phyloP scores from a whole-genome alignment of 768 basidiomycete species.

The Daedaleopsis nitida region DNA sequence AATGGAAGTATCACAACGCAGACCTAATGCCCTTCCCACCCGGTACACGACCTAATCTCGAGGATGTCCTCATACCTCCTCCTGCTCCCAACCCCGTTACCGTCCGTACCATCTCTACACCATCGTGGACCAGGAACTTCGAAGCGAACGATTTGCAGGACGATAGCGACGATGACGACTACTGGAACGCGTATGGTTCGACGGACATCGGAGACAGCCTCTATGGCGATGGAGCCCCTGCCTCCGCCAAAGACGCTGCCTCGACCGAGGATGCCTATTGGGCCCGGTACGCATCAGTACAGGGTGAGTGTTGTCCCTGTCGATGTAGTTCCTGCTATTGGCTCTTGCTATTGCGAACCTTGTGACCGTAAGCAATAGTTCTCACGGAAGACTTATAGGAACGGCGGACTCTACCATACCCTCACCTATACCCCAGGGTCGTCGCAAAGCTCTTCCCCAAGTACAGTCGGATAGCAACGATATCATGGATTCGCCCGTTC shows the following conservation, averaged over 20 bases:
- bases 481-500: conserved; percentile 25
- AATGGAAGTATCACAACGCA: conserved; percentile 75
- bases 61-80: conserved; percentile 33
- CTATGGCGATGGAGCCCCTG: conserved; percentile 23
- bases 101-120: conserved; percentile 2
- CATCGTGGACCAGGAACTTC: conserved; percentile 4
- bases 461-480: conserved; percentile 18
- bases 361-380: neutral
- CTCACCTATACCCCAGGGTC: conserved; percentile 40
- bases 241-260: conserved; percentile 28
- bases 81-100: conserved; percentile 25
- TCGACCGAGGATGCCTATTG: conserved; percentile 67
- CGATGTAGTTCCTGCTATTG: neutral
- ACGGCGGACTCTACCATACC: conserved; percentile 74
- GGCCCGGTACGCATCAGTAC: conserved; percentile 71
- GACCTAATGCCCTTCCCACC: conserved; percentile 72
- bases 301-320: conserved; percentile 48
- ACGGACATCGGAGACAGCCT: conserved; percentile 32
- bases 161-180: conserved; percentile 51
- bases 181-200: conserved; percentile 69
- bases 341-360: neutral
- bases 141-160: conserved; percentile 27
- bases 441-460: conserved; percentile 30
- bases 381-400: conserved; percentile 40
- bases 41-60: conserved; percentile 32